Conservation (phyloP, 768 basidiomycete species). For the Chalciporus chontae region DNA sequence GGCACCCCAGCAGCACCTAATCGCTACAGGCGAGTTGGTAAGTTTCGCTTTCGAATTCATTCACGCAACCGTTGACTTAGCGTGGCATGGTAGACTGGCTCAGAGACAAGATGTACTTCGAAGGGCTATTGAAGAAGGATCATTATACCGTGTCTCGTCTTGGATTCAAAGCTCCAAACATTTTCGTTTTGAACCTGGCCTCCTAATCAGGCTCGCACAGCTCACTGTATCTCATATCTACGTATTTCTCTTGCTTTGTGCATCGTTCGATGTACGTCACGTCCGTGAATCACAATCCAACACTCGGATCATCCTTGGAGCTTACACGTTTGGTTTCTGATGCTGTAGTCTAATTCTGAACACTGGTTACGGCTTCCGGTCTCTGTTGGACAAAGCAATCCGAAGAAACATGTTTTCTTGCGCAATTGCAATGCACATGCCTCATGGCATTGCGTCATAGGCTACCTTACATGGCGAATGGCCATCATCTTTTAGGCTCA, state of each 20-base stretch:
- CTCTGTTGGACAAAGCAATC: neutral
- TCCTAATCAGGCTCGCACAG: slow-evolving; percentile 29
- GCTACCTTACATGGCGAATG: neutral
- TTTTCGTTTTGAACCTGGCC: slow-evolving; percentile 67
- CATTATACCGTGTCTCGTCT: slow-evolving; percentile 55
- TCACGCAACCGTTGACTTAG: slow-evolving; percentile 1
- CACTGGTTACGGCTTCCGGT: neutral
- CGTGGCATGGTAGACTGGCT: slow-evolving; percentile 59
- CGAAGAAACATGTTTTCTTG: neutral
- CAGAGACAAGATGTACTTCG: slow-evolving; percentile 68
- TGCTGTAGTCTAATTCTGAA: neutral
- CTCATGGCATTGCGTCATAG: neutral
- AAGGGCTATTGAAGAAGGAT: slow-evolving; percentile 59
- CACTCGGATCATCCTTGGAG: neutral
- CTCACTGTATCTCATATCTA: slow-evolving; percentile 2
- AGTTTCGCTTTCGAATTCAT: slow-evolving; percentile 22
- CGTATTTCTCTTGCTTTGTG: slow-evolving; percentile 8
- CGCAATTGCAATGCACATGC: neutral
- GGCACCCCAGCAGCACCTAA: slow-evolving; percentile 41
- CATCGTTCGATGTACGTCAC: neutral
- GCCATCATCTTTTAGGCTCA: neutral
- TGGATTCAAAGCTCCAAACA: slow-evolving; percentile 75
- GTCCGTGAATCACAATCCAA: no score
- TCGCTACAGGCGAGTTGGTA: slow-evolving; percentile 61
- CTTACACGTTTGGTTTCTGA: neutral